Conservation (phyloP, 139 green algal genomes). For the Penium margaritaceum region DNA sequence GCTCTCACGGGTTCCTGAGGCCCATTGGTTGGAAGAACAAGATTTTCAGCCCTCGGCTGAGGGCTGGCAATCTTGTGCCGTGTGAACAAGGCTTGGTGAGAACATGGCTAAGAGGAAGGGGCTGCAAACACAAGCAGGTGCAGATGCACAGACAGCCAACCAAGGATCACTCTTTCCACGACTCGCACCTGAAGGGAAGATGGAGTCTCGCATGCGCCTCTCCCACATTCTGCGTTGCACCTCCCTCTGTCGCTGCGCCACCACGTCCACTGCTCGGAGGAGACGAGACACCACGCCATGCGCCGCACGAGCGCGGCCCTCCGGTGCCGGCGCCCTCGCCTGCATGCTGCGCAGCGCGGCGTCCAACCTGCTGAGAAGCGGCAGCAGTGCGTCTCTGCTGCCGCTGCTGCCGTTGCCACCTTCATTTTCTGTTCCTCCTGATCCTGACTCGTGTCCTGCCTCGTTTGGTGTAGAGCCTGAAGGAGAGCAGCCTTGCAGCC, state of each 20-base stretch:
- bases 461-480: no score
- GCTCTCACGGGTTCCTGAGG: no score
- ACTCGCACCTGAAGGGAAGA: constrained; percentile 13
- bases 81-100: not conserved
- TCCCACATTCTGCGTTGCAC: constrained; percentile 6
- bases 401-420: not conserved
- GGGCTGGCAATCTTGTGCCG: no score
- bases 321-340: constrained; percentile 13
- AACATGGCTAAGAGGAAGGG: not conserved
- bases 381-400: not conserved
- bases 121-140: not conserved
- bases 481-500: no score
- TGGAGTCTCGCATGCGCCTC: not conserved
- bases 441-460: no score
- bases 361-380: not conserved
- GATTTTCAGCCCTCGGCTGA: no score
- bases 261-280: not conserved
- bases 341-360: constrained; percentile 4
- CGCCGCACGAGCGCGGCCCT: not conserved
- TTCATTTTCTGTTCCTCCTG: no score
- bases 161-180: not conserved
- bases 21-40: no score
- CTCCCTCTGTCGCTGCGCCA: not conserved
- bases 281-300: not conserved
- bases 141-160: not conserved